These are phyloP conservation scores for Botrytis byssoidea DNA, from an alignment of 2,329 filamentous ascomycete genomes.

Conservation along the genomic window DNA sequence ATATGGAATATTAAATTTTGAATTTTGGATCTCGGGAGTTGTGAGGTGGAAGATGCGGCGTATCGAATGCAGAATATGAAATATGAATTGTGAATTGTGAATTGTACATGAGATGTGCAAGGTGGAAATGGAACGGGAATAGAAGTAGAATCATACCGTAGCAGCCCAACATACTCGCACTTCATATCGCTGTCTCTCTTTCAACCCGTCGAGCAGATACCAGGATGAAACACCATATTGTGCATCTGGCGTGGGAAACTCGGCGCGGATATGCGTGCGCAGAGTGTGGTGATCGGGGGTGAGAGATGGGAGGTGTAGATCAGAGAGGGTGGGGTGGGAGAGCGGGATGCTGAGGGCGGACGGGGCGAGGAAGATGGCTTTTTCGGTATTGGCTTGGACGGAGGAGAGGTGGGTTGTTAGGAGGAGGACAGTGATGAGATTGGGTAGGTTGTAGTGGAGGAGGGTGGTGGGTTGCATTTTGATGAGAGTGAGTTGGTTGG, in stretches of 20 bases:
- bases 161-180: conserved; percentile 91
- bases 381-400: conserved; percentile 76
- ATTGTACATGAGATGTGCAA: not conserved
- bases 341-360: conserved; percentile 54
- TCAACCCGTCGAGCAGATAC: conserved; percentile 72
- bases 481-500: not conserved
- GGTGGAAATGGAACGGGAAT: not conserved
- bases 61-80: not conserved
- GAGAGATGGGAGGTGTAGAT: conserved; percentile 64
- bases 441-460: not conserved
- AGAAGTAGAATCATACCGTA: conserved; percentile 59
- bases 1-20: conserved; percentile 9
- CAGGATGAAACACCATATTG: conserved; percentile 67
- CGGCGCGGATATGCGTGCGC: conserved; percentile 62
- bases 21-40: not conserved
- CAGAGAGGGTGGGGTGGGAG: conserved; percentile 54
- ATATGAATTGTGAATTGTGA: conserved; percentile 7
- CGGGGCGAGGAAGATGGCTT: conserved; percentile 82
- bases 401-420: conserved; percentile 23
- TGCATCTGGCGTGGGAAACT: conserved; percentile 58
- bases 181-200: conserved; percentile 78
- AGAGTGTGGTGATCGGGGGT: conserved; percentile 56
- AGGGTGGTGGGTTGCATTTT: not conserved
- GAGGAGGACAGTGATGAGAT: conserved; percentile 28
- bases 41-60: not conserved